These are phyloP conservation scores for Stagonosporopsis tanaceti DNA, from an alignment of 2,329 filamentous ascomycete genomes.

Conservation along the genomic window DNA sequence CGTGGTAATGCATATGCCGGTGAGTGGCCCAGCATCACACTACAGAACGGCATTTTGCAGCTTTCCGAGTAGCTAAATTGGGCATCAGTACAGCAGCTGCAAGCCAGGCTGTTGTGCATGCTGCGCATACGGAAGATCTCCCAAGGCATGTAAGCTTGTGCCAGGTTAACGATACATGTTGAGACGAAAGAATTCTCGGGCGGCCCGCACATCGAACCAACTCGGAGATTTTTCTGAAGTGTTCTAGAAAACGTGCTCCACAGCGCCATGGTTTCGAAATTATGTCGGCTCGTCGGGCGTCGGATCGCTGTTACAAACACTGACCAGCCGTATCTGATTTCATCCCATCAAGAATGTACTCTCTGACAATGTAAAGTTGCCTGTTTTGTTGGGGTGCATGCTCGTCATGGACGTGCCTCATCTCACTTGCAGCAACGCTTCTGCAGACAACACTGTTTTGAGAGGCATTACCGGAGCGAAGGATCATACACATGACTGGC, in stretches of 20 bases:
- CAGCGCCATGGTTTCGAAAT: conserved; percentile 23
- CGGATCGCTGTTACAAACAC: conserved; percentile 11
- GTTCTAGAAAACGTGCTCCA: conserved; percentile 26
- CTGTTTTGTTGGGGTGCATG: background rate
- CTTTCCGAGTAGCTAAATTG: background rate
- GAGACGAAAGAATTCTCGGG: background rate
- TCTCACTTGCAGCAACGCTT: background rate
- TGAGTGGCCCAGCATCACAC: background rate
- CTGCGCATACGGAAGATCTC: background rate
- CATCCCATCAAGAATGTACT: background rate
- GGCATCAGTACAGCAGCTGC: conserved; percentile 11
- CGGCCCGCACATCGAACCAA: conserved; percentile 9
- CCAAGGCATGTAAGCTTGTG: conserved; percentile 1
- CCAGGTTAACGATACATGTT: background rate
- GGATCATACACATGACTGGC: background rate
- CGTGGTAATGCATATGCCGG: background rate
- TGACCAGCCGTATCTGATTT: background rate
- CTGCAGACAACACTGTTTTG: background rate
- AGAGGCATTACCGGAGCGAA: background rate
- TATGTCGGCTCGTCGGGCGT: conserved; percentile 22
- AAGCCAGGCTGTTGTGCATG: conserved; percentile 10
- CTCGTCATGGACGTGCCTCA: background rate
- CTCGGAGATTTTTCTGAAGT: conserved; percentile 19
- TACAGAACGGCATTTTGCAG: background rate
- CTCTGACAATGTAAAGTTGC: background rate